Evolutionary conservation across 2,329 filamentous ascomycete species (phyloP), one percentile per base, ranked within the genome.

Genomic region (Fusarium burgessii): DNA sequence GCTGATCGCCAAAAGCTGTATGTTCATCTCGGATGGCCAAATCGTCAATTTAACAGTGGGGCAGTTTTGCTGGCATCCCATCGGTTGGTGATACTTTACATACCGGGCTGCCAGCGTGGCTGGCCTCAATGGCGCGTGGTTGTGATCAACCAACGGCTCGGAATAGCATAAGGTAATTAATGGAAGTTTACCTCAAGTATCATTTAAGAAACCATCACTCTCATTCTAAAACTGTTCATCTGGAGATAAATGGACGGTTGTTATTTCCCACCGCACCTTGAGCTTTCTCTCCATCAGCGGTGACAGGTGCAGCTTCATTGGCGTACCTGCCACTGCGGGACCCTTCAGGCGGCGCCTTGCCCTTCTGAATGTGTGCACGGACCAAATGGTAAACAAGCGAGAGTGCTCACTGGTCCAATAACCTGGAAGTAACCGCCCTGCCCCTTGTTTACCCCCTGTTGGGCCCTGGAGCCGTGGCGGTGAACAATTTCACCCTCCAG

Each of bases 311-410:
- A 59, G 62, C 23, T 61, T 57, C 41, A 66, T 74, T 61, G 54
- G 62, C 38, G 66, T 60, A 17, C 66, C 59, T 69, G 64, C 59
- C 51, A 68, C 47, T 63, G 62, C 68, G 62, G 62, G 51, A 65
- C 68, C 50, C 66, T 60, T 67, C 71, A 62, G 68, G 65, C 69
- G 58, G 45, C 65, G 58, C 77, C 72, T 79, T 77, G 54, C 79
- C 77, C 32, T 60, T 78, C 74, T 68, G 29, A 68, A 50, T 18
- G 65, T n/a, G 61, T n/a, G 79, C 78, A 78, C 78, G 68, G 75
- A 51, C 71, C 76, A 75, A 3, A 15, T 33, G 45, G 75, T 78
- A 80, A 81, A 80, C 80, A 82, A 79, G 70, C 72, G 77, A 79
- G 71, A 77, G 72, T 74, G 70, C 63, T 68, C 23, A 73, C 45